Base-by-base conservation (phyloP, 495 filamentous ascomycete genomes). In the Neurospora africana region DNA sequence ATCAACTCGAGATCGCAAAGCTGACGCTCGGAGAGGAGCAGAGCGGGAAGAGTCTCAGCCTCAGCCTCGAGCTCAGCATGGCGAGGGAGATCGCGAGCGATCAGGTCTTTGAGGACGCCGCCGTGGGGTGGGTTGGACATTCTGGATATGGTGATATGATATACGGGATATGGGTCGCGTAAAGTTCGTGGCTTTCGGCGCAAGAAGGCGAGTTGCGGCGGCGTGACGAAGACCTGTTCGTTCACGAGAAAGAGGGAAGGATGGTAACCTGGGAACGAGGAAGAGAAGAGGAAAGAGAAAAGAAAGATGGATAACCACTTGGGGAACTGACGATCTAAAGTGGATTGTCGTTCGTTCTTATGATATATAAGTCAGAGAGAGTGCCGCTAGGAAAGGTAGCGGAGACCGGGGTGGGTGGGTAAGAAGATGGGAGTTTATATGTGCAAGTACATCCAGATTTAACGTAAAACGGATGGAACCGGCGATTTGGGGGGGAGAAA, bases 1-100 rank as follows among this genome's bases (percentile, higher is more conserved):
- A 99, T 91, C 85, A 99, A 81, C 81, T 99, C 95, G 75, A 99
- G 87, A 86, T 99, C 95, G 83, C 95, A 99, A 27, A 99, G 89
- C 83, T 99, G 95, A 73, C 95, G 89, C 87, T 99, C 95, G 41
- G 88, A 89, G 76, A 99, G 87, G 65, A 91, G 83, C 75, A 99
- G 88, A 19, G 95, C 93, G 39, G 93, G 92, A 58, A 98, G 88
- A 11, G 80, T 90, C 84, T 97, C 94, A 11, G 95, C 94, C 83
- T 99, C 95, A 35, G 85, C 88, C 10, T 84, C 85, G 69, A 99
- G 90, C 82, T 96, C 82, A 40, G 85, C 83, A 67, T 95, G 90
- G 75, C 91, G 89, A 69, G 90, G 89, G 70, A 88, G 85, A 88
- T 99, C 95, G 83, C 95, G 89, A 41, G 95, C 95, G 72, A 98